Evolutionary conservation across 805 yeast genomes (phyloP).

Genomic region (Saccharomyces jurei): DNA sequence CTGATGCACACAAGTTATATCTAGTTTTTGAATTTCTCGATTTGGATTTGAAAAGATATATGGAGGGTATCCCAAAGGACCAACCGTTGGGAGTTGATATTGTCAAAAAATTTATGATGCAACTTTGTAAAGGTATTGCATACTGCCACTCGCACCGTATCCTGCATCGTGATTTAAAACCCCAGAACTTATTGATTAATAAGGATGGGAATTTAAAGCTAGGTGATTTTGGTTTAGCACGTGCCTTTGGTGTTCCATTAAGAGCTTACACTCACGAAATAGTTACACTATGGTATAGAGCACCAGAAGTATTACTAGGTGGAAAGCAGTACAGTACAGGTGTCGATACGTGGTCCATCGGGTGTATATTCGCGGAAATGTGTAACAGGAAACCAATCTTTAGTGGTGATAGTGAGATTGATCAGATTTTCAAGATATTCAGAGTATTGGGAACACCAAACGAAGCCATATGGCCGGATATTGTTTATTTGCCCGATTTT

Average conservation of each 20-base stretch:
- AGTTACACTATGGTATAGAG: constrained; percentile 95
- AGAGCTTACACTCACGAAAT: constrained; percentile 96
- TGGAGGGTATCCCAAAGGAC: constrained; percentile 84
- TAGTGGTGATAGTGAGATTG: constrained; percentile 95
- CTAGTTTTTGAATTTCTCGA: constrained; percentile 91
- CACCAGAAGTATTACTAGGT: constrained; percentile 93
- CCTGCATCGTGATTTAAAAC: constrained; percentile 75
- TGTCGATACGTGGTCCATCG: constrained; percentile 97
- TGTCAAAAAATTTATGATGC: constrained; percentile 90
- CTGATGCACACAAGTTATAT: constrained; percentile 84
- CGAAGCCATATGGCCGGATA: constrained; percentile 96
- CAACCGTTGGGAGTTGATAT: constrained; percentile 80
- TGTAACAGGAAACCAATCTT: constrained; percentile 94
- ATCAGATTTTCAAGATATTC: constrained; percentile 85
- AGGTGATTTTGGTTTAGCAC: constrained; percentile 94
- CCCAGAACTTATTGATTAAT: constrained; percentile 86
- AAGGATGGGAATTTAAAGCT: constrained; percentile 84
- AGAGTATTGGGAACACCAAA: constrained; percentile 94
- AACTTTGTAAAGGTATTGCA: constrained; percentile 76
- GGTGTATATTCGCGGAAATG: constrained; percentile 97
- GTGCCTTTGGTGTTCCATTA: constrained; percentile 97
- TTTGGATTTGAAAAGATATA: constrained; percentile 84
- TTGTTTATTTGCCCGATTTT: constrained; percentile 80
- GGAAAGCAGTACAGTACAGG: constrained; percentile 94
- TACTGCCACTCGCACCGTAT: constrained; percentile 59